Evolutionary conservation across 129 eudicot species (phyloP), one percentile per base, ranked within the genome.

Genomic region (Deinandra increscens): DNA sequence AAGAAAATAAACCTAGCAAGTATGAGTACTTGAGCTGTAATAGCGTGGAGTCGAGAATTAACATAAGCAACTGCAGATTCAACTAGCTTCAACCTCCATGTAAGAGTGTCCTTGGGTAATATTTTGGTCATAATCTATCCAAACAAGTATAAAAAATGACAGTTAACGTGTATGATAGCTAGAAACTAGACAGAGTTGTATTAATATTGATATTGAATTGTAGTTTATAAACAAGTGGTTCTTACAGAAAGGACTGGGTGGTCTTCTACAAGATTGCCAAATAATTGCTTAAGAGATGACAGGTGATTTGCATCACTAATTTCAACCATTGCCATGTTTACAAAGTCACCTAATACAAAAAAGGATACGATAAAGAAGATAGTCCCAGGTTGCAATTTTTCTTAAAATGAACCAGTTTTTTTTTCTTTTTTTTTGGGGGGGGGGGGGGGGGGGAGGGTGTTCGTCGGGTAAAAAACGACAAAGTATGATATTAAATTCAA

Each of bases 11-110:
- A 85, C 91, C 91, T 85, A 67, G 85, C 75, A 37, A 88, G 86
- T 45, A 88, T 59, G 38, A 88, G 79, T 34, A 79, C 84, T 81
- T 85, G 69, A 43, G 84, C 78, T 12, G 61, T 81, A 51, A 88
- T 81, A 36, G 87, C 82, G 61, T 85, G 87, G 34, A 88, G 84
- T 64, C 83, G 87, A n/a, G 96, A 85, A 69, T 85, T 88, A 38
- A 85, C 77, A 65, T 73, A 72, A 44, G 74, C 82, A 59, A 87
- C 83, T 29, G 84, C 91, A n/a, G 85, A 75, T 74, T 79, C 73
- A 67, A 88, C 79, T 20, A 88, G 71, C 75, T 83, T 79, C 60
- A 88, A 39, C 81, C 83, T 85, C 91, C 91, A 88, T 5, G 20
- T 7, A 44, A 85, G 72, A 42, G 83, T 76, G 56, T 83, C 75